Evolutionary conservation across 345 rosid species (phyloP).

Genomic region (Salix udensis): DNA sequence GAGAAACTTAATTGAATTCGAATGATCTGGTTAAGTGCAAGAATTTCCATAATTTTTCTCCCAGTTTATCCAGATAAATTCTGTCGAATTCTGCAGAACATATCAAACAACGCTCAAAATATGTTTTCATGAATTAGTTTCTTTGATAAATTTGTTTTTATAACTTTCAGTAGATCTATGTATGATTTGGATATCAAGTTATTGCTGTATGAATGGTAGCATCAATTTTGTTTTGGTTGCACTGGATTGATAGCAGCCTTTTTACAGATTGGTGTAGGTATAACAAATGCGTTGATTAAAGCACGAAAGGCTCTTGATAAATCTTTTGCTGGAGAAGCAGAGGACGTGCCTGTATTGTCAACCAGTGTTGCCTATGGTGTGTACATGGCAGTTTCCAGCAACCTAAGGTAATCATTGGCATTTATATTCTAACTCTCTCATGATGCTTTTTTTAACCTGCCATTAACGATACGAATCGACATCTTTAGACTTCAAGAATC

Average conservation of each 20-base stretch:
- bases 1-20: too few relatives aligned
- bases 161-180: too few relatives aligned
- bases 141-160: too few relatives aligned
- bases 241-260: not conserved
- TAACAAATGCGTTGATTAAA: constrained; percentile 75
- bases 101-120: too few relatives aligned
- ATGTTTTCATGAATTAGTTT: too few relatives aligned
- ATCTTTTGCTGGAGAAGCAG: constrained; percentile 55
- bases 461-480: not conserved
- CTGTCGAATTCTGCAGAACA: too few relatives aligned
- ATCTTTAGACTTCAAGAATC: not conserved
- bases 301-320: constrained; percentile 72
- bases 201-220: not conserved
- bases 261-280: constrained; percentile 74
- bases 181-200: not conserved
- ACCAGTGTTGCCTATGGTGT: constrained; percentile 92
- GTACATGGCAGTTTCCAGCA: constrained; percentile 95
- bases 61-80: too few relatives aligned
- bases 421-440: not conserved
- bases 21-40: too few relatives aligned
- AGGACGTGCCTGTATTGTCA: constrained; percentile 79
- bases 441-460: too few relatives aligned
- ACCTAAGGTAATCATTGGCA: constrained; percentile 57
- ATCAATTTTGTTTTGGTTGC: not conserved
- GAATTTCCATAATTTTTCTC: too few relatives aligned